A percentile compares a stretch with the other conserved stretches of the same genome.
Evolutionary conservation across 1,284 basidiomycete genomes (phyloP).

Genomic region (Taiwanofungus camphoratus): DNA sequence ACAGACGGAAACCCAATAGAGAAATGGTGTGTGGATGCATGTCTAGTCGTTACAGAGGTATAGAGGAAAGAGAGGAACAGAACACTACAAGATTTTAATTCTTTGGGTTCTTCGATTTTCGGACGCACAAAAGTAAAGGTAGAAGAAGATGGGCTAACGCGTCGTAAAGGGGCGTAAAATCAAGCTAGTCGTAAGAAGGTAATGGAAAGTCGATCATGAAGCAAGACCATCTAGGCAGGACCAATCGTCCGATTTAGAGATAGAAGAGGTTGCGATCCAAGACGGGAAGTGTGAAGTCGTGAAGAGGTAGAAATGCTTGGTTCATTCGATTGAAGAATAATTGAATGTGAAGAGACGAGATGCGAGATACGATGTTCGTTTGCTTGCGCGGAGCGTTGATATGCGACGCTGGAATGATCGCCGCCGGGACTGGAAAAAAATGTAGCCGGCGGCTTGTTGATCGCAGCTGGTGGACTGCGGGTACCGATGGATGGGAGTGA

Average conservation of each 20-base stretch:
- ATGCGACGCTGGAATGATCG: constrained; percentile 1
- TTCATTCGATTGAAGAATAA: neutral
- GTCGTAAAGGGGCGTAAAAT: constrained; percentile 4
- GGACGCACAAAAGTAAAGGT: neutral
- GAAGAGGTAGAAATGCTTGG: too few species aligned
- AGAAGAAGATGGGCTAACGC: neutral
- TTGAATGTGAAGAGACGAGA: neutral
- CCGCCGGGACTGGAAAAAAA: neutral
- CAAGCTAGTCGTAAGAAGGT: constrained; percentile 3
- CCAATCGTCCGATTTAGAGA: neutral
- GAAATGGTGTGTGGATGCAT: too few species aligned
- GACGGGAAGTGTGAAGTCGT: constrained; percentile 1
- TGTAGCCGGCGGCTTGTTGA: too few species aligned
- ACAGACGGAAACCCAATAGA: too few species aligned
- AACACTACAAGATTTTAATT: constrained; percentile 11
- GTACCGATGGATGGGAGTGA: too few species aligned
- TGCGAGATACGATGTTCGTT: neutral
- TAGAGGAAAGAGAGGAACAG: constrained; percentile 28
- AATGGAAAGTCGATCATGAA: constrained; percentile 1
- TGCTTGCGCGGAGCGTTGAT: neutral
- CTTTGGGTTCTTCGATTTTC: neutral
- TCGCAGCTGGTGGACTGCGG: too few species aligned
- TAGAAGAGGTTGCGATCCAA: constrained; percentile 3
- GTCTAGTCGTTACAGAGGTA: constrained; percentile 60
- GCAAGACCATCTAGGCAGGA: constrained; percentile 8